Conservation (phyloP, 345 rosid genomes). For the Reutealis trisperma region DNA sequence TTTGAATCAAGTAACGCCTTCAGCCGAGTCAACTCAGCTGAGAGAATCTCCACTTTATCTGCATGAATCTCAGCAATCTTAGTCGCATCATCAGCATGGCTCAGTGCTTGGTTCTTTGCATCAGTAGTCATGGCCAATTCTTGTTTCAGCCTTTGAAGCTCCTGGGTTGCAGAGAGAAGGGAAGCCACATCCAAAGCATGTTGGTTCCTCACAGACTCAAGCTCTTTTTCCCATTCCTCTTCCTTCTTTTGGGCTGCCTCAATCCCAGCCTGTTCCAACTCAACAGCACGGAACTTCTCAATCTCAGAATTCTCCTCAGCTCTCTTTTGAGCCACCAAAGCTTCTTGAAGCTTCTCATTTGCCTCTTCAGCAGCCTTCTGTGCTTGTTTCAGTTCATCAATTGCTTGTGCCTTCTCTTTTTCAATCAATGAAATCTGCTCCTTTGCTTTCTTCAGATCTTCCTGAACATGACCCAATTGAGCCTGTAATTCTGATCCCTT, state of each 20-base stretch:
- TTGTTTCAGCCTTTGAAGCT: constrained; percentile 67
- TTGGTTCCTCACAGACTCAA: constrained; percentile 70
- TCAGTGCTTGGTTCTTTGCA: constrained; percentile 83
- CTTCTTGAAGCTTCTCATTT: constrained; percentile 70
- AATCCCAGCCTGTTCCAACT: constrained; percentile 87
- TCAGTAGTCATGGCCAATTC: constrained; percentile 70
- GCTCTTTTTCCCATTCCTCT: constrained; percentile 80
- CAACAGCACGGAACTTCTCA: constrained; percentile 88
- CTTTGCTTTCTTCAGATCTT: constrained; percentile 88
- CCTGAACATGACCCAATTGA: constrained; percentile 68
- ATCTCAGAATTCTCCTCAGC: constrained; percentile 82
- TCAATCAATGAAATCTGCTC: constrained; percentile 62
- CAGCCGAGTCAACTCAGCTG: constrained; percentile 65
- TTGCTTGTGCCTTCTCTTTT: constrained; percentile 72
- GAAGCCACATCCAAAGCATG: constrained; percentile 82
- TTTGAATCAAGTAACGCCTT: constrained; percentile 78
- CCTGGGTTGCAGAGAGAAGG: constrained; percentile 67
- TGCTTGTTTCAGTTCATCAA: constrained; percentile 73
- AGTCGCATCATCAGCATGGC: constrained; percentile 89
- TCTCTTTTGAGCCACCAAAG: constrained; percentile 83
- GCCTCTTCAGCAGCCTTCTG: constrained; percentile 67
- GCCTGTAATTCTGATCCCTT: constrained; percentile 68
- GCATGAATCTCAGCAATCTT: constrained; percentile 81
- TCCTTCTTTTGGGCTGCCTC: constrained; percentile 81
- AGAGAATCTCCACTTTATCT: constrained; percentile 75